Conservation (phyloP, 2,329 filamentous ascomycete species). For the Venturia effusa region DNA sequence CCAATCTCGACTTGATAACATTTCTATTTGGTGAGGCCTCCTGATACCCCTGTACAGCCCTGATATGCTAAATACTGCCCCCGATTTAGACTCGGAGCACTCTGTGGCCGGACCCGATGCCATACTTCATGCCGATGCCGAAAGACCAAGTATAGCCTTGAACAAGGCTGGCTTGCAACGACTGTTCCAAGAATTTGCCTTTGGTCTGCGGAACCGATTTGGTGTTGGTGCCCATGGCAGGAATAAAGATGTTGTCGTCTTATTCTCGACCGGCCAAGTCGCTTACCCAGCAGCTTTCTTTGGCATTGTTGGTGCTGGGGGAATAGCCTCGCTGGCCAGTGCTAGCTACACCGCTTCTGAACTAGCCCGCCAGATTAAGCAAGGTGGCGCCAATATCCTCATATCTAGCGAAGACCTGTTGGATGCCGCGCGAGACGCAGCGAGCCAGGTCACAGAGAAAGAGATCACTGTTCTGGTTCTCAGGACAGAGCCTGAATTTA, state of each 20-base stretch:
- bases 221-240: conserved; percentile 40
- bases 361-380: conserved; percentile 36
- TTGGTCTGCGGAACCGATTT: conserved; percentile 43
- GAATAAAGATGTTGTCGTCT: conserved; percentile 38
- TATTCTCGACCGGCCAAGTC: conserved; percentile 46
- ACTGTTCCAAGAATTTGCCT: conserved; percentile 43
- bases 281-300: conserved; percentile 44
- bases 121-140: conserved; percentile 44
- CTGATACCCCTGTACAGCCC: neutral
- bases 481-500: conserved; percentile 30
- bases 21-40: conserved; percentile 28
- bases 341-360: conserved; percentile 40
- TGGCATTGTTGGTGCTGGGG: conserved; percentile 47
- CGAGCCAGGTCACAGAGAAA: conserved; percentile 37
- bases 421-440: conserved; percentile 36
- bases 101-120: neutral
- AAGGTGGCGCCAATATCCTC: conserved; percentile 32
- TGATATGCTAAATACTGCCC: neutral
- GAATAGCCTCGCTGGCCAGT: conserved; percentile 47
- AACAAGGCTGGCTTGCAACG: conserved; percentile 41
- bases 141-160: conserved; percentile 41
- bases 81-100: conserved; percentile 2
- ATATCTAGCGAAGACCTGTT: conserved; percentile 39
- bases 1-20: conserved; percentile 30
- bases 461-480: conserved; percentile 41